Evolutionary conservation across 2,329 filamentous ascomycete genomes (phyloP), one percentile per base, ranked within the genome.

Genomic region (Aulographum hederae): DNA sequence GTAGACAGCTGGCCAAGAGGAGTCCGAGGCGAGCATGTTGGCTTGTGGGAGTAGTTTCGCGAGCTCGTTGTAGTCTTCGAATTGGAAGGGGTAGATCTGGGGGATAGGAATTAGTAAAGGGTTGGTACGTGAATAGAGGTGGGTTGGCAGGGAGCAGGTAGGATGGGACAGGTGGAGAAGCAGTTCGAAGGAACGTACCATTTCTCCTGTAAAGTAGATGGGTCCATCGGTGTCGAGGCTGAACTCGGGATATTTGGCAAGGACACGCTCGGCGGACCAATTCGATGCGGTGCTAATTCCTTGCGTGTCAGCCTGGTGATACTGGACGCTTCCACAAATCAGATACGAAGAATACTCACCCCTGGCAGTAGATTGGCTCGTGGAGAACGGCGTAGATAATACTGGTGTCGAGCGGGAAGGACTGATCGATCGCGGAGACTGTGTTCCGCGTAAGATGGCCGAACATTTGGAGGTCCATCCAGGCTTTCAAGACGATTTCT

Each of bases 351-450:
- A n/a, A n/a, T n/a, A n/a, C 47, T 36, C 60, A 67, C 37, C 69
- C 68, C 51, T 78, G 70, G 50, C 78, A 86, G 60, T 94, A 95
- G 42, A 85, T 76, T 5, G 79, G 65, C 53, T 95, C 86, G 48
- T 95, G 86, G 3, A 94, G 58, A 25, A 94, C 61, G 16, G 79
- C 77, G 48, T 94, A 95, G 37, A 94, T 69, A 34, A 86, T 71
- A 41, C 73, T 71, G 26, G 69, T 67, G 45, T 94, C 84, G 45
- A 82, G 84, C 2, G 65, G 60, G 2, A 73, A 65, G 32, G 67
- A 66, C 14, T 61, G 53, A 48, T 92, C 82, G 16, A 93, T 58
- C 0, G 65, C 59, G 3, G 67, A 58, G 3, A 93, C 63, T 0
- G 78, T 78, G 1, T 75, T 70, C 13, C 72, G 65, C 0, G 77